phyloP scores from a whole-genome alignment of 164 flowering plant species.

The Umbellularia californica region DNA sequence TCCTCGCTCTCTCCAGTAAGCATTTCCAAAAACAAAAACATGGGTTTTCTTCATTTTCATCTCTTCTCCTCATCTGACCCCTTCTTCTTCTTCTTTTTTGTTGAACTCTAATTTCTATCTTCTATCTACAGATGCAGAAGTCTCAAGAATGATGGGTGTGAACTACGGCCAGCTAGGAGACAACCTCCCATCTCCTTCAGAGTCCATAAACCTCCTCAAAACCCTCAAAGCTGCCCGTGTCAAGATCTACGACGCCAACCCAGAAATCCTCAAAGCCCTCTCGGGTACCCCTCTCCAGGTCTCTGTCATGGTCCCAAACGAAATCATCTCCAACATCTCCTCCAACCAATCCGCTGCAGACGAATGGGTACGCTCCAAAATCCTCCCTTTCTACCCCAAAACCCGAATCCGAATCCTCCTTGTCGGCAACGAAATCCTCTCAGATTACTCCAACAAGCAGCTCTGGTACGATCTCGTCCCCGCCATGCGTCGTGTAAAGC shows the following conservation, averaged over 20 bases:
- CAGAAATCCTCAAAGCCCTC: conserved; percentile 57
- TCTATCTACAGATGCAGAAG: conserved; percentile 44
- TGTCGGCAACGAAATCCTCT: conserved; percentile 83
- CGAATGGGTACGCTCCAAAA: conserved; percentile 59
- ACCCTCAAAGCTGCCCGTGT: conserved; percentile 58
- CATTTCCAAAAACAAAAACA: neutral
- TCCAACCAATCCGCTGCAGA: conserved; percentile 49
- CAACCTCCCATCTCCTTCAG: conserved; percentile 67
- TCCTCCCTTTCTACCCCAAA: conserved; percentile 57
- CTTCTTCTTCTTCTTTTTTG: neutral
- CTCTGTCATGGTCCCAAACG: conserved; percentile 80
- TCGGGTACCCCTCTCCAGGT: conserved; percentile 48
- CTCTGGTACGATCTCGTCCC: conserved; percentile 67
- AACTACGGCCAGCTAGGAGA: conserved; percentile 82
- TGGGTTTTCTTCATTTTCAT: neutral
- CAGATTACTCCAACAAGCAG: conserved; percentile 18
- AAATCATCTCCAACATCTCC: conserved; percentile 52
- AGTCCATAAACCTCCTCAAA: conserved; percentile 56
- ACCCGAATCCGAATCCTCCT: conserved; percentile 66
- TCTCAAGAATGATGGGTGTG: conserved; percentile 47
- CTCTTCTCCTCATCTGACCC: neutral
- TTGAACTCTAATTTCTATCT: neutral
- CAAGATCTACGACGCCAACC: conserved; percentile 75
- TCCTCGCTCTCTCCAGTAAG: conserved; percentile 27
- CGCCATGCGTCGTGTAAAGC: conserved; percentile 52